Conservation (phyloP, 495 filamentous ascomycete genomes). For the Xylaria flabelliformis region DNA sequence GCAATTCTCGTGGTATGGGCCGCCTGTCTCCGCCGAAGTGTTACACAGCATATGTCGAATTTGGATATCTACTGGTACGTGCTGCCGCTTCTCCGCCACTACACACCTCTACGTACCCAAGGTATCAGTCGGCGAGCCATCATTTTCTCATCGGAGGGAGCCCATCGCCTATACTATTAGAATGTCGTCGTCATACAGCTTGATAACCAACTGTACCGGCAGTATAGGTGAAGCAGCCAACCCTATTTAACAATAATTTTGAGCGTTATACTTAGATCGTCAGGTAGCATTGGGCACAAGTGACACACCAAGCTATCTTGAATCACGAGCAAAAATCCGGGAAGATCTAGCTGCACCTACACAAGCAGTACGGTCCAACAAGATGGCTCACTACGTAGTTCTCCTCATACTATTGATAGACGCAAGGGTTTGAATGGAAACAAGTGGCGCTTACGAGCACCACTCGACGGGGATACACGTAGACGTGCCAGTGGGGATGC, state of each 20-base stretch:
- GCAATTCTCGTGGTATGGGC: background rate
- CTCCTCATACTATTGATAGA: conserved; percentile 12
- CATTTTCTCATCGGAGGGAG: background rate
- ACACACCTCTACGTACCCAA: background rate
- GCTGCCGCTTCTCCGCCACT: background rate
- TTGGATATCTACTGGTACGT: background rate
- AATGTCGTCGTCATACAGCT: background rate
- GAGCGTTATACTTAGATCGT: conserved; percentile 16
- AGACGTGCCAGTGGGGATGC: conserved; percentile 15
- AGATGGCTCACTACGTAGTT: conserved; percentile 14
- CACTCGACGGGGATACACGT: conserved; percentile 34
- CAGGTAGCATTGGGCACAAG: conserved; percentile 22
- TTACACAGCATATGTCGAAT: background rate
- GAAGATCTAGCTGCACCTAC: background rate
- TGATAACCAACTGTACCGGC: conserved; percentile 7
- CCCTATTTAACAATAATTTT: conserved; percentile 14
- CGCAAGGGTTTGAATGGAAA: conserved; percentile 39
- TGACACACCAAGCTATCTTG: conserved; percentile 1
- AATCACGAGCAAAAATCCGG: background rate
- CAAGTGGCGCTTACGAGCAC: conserved; percentile 42
- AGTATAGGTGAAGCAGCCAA: background rate
- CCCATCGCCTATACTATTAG: background rate
- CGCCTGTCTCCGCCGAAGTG: background rate
- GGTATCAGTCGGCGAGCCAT: conserved; percentile 1
- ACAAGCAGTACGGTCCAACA: background rate